Base-by-base conservation (phyloP, 1,284 basidiomycete genomes). In the Microbotryum violaceum region DNA sequence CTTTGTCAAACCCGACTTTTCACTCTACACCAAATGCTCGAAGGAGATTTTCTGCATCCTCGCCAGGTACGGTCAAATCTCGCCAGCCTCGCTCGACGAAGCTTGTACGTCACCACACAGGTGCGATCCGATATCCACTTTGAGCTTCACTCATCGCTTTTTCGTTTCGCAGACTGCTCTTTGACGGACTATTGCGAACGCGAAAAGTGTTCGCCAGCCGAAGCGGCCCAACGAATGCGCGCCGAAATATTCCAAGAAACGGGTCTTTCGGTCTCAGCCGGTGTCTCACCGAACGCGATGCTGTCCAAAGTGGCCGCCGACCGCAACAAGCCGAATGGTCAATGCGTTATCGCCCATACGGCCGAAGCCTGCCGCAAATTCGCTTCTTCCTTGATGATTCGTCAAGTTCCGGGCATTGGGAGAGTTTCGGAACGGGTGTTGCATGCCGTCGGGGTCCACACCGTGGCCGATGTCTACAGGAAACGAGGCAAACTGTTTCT, bases 281-380 rank as follows among this genome's bases (percentile, higher is more conserved):
- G 77, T 16, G 72, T 77, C 54, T 75, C 75, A 10, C 72, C 75
- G 23, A 77, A 77, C 68, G 74, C 70, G 65, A 78, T 81, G 84
- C 79, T 92, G 9, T 88, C 89, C 50, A 92, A 92, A 79, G 86
- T 87, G 27, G 88, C 85, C 6, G 70, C 71, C 25, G 71, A 72
- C 55, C 37, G 70, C 29, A 96, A 96, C 76, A 97, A 97, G 77
- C 92, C 92, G 0, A 89, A 96, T 72, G 92, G 91, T 2, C 89
- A 93, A 74, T 96, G 83, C 70, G 82, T 83, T 69, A 56, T 72
- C 48, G 63, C 62, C 44, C 64, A 71, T 80, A 87, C 51, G 74
- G 16, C 80, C 2, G 74, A 83, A 25, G 79, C 81, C 1, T 85
- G 94, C 68, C 80, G 81, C 49, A 76, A 76, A 0, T 97, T 96